Percentiles rank a stretch among this genome's conserved stretches.
phyloP scores from a whole-genome alignment of 768 basidiomycete genomes.

The Suillus alpinus region DNA sequence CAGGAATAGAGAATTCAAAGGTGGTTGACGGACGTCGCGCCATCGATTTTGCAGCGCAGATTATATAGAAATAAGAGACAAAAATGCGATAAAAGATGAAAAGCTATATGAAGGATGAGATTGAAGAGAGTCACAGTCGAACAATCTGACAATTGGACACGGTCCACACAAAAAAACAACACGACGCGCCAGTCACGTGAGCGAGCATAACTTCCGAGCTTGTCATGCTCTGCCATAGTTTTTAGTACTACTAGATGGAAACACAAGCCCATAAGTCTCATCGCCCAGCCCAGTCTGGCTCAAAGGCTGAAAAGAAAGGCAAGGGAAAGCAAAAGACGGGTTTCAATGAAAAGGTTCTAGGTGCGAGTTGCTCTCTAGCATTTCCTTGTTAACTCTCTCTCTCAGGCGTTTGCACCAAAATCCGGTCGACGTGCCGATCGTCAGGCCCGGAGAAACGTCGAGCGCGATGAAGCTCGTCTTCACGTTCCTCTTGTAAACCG shows the following conservation, averaged over 20 bases:
- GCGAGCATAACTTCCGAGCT: slow-evolving; percentile 2
- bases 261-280: slow-evolving; percentile 83
- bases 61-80: slow-evolving; percentile 14
- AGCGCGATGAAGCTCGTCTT: slow-evolving; percentile 89
- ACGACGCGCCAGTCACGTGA: slow-evolving; percentile 30
- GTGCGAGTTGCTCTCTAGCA: neutral
- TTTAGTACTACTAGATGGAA: slow-evolving; percentile 47
- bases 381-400: slow-evolving; percentile 6
- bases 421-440: slow-evolving; percentile 88
- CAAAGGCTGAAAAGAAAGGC: slow-evolving; percentile 74
- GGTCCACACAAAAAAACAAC: slow-evolving; percentile 7
- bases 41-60: slow-evolving; percentile 21
- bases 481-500: slow-evolving; percentile 96
- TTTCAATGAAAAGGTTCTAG: slow-evolving; percentile 83
- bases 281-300: slow-evolving; percentile 66
- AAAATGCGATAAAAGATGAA: slow-evolving; percentile 13
- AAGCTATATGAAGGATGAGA: slow-evolving; percentile 7
- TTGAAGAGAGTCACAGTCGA: slow-evolving; percentile 3
- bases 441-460: slow-evolving; percentile 87
- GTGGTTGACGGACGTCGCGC: slow-evolving; percentile 21
- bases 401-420: slow-evolving; percentile 86
- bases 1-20: slow-evolving; percentile 55
- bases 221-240: neutral
- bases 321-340: slow-evolving; percentile 70
- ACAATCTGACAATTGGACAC: neutral